Base-by-base conservation (phyloP, 495 filamentous ascomycete genomes). In the Neurospora africana region DNA sequence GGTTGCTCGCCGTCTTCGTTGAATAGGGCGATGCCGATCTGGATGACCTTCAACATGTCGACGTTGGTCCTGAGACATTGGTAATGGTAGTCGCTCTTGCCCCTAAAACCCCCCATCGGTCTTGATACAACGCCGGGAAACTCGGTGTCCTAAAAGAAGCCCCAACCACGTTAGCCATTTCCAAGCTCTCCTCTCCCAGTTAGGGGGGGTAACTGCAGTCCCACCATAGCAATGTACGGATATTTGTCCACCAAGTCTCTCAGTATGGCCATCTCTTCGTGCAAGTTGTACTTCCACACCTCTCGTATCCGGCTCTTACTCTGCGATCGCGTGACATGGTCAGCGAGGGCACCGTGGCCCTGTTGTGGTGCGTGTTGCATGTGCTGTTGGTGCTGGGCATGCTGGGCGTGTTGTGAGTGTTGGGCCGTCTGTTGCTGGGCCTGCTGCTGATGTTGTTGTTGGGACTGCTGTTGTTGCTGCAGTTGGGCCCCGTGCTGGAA, bases 71-170 rank as follows among this genome's bases (percentile, higher is more conserved):
- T 92, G 35, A 99, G 88, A 69, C 94, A 97, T 84, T 99, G 95
- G 83, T 99, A 99, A 78, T 99, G 95, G 79, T 98, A 99, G 76
- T 97, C 94, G 53, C 93, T 95, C 84, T 98, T 98, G 35, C 91
- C 93, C 19, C 90, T 88, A 79, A 99, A 99, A 43, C 90, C 86
- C 17, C 95, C 95, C 86, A 99, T 98, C 5, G 95, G 95, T 69
- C 95, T 89, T 30, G 94, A 93, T 68, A 99, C 94, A 43, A 99
- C 92, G 38, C 95, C 95, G 5, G 95, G 95, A 76, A 99, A 99
- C 79, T 98, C 95, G 67, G 96, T 97, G 79, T 99, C 96, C 95
- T 98, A 78, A 67, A 38, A 70, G 13, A 19, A 68, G 68, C 13
- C 19, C 35, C 47, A 23, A 17, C 15, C 53, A 61, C 53, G 75